These are phyloP conservation scores for Sclerotinia trifoliorum DNA, from an alignment of 2,329 filamentous ascomycete genomes.

Conservation along the genomic window DNA sequence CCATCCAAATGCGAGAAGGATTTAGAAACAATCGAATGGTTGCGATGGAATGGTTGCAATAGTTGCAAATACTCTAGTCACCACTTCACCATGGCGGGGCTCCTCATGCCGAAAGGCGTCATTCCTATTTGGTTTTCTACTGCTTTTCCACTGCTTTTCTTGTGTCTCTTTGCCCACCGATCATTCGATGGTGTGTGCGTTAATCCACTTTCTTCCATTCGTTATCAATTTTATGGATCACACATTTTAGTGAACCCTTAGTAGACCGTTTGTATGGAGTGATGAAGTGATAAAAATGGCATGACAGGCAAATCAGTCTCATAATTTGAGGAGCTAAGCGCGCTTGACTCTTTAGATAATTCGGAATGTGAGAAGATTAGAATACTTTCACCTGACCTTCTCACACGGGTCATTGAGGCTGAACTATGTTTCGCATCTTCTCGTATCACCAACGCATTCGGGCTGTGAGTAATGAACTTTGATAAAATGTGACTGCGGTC, in stretches of 20 bases:
- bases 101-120: slow-evolving; percentile 22
- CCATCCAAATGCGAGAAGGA: background rate
- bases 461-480: background rate
- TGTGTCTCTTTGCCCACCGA: slow-evolving; percentile 11
- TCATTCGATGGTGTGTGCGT: slow-evolving; percentile 10
- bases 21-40: background rate
- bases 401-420: slow-evolving; percentile 20
- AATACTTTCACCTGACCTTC: slow-evolving; percentile 19
- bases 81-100: slow-evolving; percentile 13
- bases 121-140: slow-evolving; percentile 14
- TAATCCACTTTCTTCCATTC: slow-evolving; percentile 17
- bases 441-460: background rate
- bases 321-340: slow-evolving; percentile 15
- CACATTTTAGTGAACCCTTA: slow-evolving; percentile 1
- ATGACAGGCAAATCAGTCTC: slow-evolving; percentile 11
- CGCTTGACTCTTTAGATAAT: slow-evolving; percentile 18
- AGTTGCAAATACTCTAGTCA: background rate
- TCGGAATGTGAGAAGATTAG: slow-evolving; percentile 13
- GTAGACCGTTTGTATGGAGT: slow-evolving; percentile 17
- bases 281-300: slow-evolving; percentile 16
- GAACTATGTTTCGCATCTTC: slow-evolving; percentile 6
- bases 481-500: slow-evolving; percentile 15
- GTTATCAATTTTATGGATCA: slow-evolving; percentile 18
- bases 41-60: background rate
- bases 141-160: background rate